phyloP scores from a whole-genome alignment of 2,329 filamentous ascomycete species.

The Trichophyton benhamiae region DNA sequence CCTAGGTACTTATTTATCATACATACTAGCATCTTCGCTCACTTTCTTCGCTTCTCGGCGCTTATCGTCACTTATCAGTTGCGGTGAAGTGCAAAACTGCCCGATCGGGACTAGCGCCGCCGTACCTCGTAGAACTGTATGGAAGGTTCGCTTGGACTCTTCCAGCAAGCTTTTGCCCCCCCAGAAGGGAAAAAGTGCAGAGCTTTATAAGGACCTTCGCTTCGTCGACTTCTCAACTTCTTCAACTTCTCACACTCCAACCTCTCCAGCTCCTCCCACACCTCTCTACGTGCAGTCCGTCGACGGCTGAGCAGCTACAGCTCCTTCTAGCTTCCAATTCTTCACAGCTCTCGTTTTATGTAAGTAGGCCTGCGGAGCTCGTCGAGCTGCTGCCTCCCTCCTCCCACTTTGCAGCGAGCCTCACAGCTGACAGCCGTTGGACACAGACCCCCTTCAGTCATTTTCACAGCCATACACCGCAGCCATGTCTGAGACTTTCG shows the following conservation, averaged over 20 bases:
- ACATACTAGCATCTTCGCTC: neutral
- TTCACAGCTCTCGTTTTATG: slow-evolving; percentile 3
- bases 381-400: slow-evolving; percentile 8
- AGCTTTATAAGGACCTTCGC: slow-evolving; percentile 12
- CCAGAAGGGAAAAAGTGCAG: slow-evolving; percentile 7
- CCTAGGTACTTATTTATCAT: neutral
- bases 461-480: neutral
- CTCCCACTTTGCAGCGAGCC: neutral
- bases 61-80: neutral
- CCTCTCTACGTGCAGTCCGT: slow-evolving; percentile 10
- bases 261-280: slow-evolving; percentile 11
- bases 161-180: slow-evolving; percentile 6
- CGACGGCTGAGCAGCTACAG: slow-evolving; percentile 3
- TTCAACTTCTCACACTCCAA: slow-evolving; percentile 14
- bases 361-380: slow-evolving; percentile 6
- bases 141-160: slow-evolving; percentile 16
- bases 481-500: slow-evolving; percentile 93
- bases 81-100: neutral
- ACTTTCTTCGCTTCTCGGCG: neutral
- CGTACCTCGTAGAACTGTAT: slow-evolving; percentile 15
- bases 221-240: slow-evolving; percentile 12
- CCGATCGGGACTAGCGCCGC: slow-evolving; percentile 1
- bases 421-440: neutral
- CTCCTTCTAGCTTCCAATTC: slow-evolving; percentile 1
- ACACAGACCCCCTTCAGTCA: slow-evolving; percentile 5